Conservation (phyloP, 192 early-diverging fungal genomes). For the Linnemannia zychae region DNA sequence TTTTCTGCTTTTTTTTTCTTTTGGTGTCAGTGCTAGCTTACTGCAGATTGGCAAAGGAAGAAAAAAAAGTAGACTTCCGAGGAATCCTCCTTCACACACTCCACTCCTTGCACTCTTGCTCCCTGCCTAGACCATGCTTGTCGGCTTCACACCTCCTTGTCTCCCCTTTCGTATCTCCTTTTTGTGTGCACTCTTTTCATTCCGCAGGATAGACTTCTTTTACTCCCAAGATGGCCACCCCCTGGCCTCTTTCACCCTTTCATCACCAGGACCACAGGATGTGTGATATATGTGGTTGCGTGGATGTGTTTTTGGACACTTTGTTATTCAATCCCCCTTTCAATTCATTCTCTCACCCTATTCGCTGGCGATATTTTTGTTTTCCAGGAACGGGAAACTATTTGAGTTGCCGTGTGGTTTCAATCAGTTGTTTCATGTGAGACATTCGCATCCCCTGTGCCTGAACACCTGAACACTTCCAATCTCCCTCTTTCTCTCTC, state of each 20-base stretch:
- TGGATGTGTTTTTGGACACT: background rate
- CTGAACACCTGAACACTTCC: background rate
- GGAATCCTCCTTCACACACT: background rate
- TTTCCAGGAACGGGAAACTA: constrained; percentile 24
- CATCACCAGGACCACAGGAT: background rate
- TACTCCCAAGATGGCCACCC: background rate
- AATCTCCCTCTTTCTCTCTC: background rate
- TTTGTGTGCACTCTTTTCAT: background rate
- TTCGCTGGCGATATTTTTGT: background rate
- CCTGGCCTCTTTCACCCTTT: background rate
- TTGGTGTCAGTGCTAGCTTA: background rate
- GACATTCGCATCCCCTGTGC: background rate
- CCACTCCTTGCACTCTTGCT: background rate
- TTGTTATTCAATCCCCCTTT: background rate
- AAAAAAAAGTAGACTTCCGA: background rate
- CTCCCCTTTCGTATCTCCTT: background rate
- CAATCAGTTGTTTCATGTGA: constrained; percentile 4
- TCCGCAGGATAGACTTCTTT: background rate
- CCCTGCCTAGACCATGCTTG: background rate
- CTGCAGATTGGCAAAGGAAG: background rate
- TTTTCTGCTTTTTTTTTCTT: background rate
- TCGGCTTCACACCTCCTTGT: background rate
- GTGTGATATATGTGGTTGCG: background rate
- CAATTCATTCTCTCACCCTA: too few species aligned
- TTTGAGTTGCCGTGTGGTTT: constrained; percentile 9